Conservation (phyloP, 1,284 basidiomycete genomes). For the Neonothopanus nambi region DNA sequence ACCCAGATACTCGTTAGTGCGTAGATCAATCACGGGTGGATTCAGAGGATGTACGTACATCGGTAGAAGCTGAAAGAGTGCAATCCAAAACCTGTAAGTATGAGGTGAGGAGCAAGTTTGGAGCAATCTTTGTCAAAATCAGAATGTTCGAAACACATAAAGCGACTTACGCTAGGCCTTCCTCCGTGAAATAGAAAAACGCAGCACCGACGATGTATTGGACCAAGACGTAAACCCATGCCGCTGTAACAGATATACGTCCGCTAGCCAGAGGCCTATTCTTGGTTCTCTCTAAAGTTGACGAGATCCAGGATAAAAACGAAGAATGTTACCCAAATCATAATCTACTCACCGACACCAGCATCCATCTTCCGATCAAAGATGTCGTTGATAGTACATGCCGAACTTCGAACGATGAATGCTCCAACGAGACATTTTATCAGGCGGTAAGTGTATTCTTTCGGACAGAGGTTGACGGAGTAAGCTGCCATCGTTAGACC, state of each 20-base stretch:
- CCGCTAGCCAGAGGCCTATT: slow-evolving; percentile 5
- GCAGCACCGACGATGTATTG: not conserved
- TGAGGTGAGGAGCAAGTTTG: not conserved
- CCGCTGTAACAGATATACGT: not conserved
- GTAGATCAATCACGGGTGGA: slow-evolving; percentile 38
- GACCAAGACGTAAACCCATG: not conserved
- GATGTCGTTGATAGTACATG: slow-evolving; percentile 56
- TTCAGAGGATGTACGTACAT: not conserved
- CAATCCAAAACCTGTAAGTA: not conserved
- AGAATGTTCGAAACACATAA: not conserved
- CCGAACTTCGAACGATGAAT: slow-evolving; percentile 45
- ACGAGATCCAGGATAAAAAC: not conserved
- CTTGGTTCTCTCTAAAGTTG: slow-evolving; percentile 4
- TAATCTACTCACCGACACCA: slow-evolving; percentile 37
- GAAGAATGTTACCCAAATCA: not conserved
- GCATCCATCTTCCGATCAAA: slow-evolving; percentile 52
- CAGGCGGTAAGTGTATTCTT: slow-evolving; percentile 30
- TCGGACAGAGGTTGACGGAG: slow-evolving; percentile 28
- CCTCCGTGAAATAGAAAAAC: not conserved
- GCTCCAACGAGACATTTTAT: slow-evolving; percentile 35
- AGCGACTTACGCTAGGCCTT: not conserved
- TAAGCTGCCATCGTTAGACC: slow-evolving; percentile 47
- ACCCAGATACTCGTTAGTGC: slow-evolving; percentile 37
- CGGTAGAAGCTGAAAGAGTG: slow-evolving; percentile 1
- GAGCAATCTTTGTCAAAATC: not conserved